These are phyloP conservation scores for Furcasterigmium furcatum DNA, from an alignment of 2,329 filamentous ascomycete genomes.

Conservation along the genomic window DNA sequence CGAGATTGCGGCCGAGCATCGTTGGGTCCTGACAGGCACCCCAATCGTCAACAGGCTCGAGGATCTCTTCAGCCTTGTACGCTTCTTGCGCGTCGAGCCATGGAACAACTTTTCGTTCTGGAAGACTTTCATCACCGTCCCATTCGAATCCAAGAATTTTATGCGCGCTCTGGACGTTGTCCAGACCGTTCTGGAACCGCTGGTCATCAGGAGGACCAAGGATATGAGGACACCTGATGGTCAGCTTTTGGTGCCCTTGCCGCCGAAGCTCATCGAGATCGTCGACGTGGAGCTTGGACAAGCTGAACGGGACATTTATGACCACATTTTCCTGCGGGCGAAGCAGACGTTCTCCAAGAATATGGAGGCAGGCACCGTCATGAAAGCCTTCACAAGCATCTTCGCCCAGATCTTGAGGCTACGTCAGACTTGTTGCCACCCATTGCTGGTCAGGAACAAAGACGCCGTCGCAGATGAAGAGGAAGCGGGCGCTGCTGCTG, in stretches of 20 bases:
- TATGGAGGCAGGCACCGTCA: conserved; percentile 83
- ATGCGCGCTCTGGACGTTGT: conserved; percentile 92
- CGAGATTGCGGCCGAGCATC: conserved; percentile 77
- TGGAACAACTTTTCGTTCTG: conserved; percentile 99
- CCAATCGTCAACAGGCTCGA: conserved; percentile 96
- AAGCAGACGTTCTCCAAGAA: conserved; percentile 84
- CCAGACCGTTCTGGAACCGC: conserved; percentile 89
- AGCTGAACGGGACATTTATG: conserved; percentile 85
- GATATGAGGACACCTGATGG: conserved; percentile 96
- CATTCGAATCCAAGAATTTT: conserved; percentile 94
- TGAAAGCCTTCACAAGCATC: conserved; percentile 96
- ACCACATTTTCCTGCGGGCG: conserved; percentile 80
- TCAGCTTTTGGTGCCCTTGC: conserved; percentile 70
- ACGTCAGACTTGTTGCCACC: conserved; percentile 92
- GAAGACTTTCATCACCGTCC: conserved; percentile 97
- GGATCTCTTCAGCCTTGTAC: conserved; percentile 88
- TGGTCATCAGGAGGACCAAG: conserved; percentile 94
- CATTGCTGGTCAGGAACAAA: conserved; percentile 81
- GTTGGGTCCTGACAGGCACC: conserved; percentile 92
- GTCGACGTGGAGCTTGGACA: conserved; percentile 83
- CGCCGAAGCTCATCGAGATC: conserved; percentile 77
- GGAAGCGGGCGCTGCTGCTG: conserved; percentile 72
- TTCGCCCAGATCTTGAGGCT: conserved; percentile 94
- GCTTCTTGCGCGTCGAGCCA: conserved; percentile 90
- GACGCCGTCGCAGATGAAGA: conserved; percentile 84